Base-by-base conservation (phyloP, 768 basidiomycete genomes). In the Lanmaoa pseudosensibilis region DNA sequence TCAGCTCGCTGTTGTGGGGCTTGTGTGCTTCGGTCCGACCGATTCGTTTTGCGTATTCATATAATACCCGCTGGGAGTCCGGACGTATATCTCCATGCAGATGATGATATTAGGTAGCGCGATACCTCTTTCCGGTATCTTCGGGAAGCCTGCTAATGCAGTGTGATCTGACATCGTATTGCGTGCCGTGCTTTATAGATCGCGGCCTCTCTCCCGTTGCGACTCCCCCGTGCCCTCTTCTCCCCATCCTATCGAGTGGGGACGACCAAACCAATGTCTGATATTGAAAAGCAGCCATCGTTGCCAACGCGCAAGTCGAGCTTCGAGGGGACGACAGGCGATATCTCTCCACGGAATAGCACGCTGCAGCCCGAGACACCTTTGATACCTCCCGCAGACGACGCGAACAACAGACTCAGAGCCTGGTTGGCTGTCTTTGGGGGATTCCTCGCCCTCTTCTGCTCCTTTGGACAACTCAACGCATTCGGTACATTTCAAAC, bases 401-500 rank as follows among this genome's bases (percentile, higher is more conserved):
- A 55, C 41, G 10, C 11, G n/a, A 27, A 11, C 41, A 38, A 0
- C 37, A 68, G 69, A 43, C 38, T 38, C 23, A 73, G 46, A 64
- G 76, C 50, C 4, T 77, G 78, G 72, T 64, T 88, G 16, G 78
- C 82, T 2, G 81, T 89, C 37, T 65, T 83, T 40, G 88, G 88
- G 1, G 84, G 85, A 0, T 87, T 85, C 67, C 65, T 87, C 27
- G 83, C 83, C 9, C 74, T 89, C 9, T 83, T 87, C 71, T 85
- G 80, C 65, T 83, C 85, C 2, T 88, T 90, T 66, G 88, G 88
- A 10, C 85, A 83, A 61, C 82, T 88, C 75, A 85, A 77, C 50
- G 80, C 87, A 44, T 90, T 88, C 59, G 88, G 88, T 16, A 86
- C 85, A 40, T 90, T 83, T 67, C 85, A 88, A 67, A 71, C 82